Percentiles rank a stretch among this genome's conserved stretches.
Conservation (phyloP, 1,284 basidiomycete genomes). For the Singerocomus inundabilis region DNA sequence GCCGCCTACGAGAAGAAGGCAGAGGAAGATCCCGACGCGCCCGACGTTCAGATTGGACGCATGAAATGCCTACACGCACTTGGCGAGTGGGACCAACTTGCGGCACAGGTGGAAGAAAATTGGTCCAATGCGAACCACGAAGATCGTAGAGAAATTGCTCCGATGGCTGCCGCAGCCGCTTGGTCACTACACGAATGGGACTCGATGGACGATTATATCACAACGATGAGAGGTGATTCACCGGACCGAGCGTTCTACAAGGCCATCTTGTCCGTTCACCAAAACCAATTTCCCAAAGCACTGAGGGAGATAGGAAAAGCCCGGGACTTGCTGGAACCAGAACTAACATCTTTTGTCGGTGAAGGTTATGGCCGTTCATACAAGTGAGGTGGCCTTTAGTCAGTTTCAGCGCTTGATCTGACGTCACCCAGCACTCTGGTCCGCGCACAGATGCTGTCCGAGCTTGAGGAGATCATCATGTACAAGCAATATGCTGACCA, state of each 20-base stretch:
- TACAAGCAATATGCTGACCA: constrained; percentile 97
- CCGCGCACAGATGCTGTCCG: constrained; percentile 97
- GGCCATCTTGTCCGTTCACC: constrained; percentile 93
- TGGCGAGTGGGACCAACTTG: constrained; percentile 96
- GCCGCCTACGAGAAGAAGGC: constrained; percentile 83
- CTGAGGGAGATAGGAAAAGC: constrained; percentile 90
- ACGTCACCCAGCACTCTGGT: constrained; percentile 77
- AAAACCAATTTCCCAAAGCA: constrained; percentile 93
- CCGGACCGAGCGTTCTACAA: constrained; percentile 96
- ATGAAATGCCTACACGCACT: constrained; percentile 98
- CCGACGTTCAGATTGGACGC: constrained; percentile 79
- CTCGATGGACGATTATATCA: constrained; percentile 97
- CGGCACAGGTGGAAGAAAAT: constrained; percentile 83
- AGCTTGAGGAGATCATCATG: constrained; percentile 95
- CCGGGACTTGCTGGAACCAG: constrained; percentile 91
- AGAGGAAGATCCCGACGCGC: constrained; percentile 63
- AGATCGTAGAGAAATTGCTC: constrained; percentile 89
- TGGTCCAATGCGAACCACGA: constrained; percentile 87
- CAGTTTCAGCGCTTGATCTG: constrained; percentile 8
- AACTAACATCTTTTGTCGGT: constrained; percentile 89
- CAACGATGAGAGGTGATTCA: constrained; percentile 91
- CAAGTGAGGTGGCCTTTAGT: constrained; percentile 56
- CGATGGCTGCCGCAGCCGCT: constrained; percentile 94
- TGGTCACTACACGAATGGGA: constrained; percentile 99
- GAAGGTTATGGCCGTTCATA: constrained; percentile 97